Evolutionary conservation across 306 rosid species (phyloP), one percentile per base, ranked within the genome.

Genomic region (Cicer arietinum): DNA sequence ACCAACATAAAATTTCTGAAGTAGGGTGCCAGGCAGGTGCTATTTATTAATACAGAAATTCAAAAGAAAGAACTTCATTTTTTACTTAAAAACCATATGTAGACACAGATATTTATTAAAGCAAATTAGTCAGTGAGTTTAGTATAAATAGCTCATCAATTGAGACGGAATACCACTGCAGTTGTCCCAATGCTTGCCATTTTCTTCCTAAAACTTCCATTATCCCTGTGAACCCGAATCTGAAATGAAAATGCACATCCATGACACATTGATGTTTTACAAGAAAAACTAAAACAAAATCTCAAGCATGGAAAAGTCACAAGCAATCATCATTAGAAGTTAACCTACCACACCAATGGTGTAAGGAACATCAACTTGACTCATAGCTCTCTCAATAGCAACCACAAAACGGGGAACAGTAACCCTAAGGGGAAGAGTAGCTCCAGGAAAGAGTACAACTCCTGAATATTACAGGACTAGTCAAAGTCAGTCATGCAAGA

Each of bases 401-500:
- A 88, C 87, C 73, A 94, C 85, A 42, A 85, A 85, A 80, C 66
- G 88, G 16, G 91, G 8, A 56, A 88, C 86, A 70, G 86, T 80
- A 82, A 94, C 96, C 83, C 99, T 80, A 51, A 92, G 79, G 77
- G 97, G 96, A 77, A 94, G 92, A 30, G 93, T 90, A 1, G 97
- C 97, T 71, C 89, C 97, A 0, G 99, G 99, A 71, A 94, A 94
- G 68, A 92, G 85, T 66, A 94, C 99, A 88, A 94, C 93, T 44
- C 99, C 99, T 94, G 87, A 75, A 81, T n/a, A 80, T 45, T 68
- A 48, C 72, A 82, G 39, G 3, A 66, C 37, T 51, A 67, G 75
- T 61, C 69, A 37, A 68, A 80, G 73, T 62, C 61, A 69, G 47
- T 65, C 79, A 40, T 20, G 6, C 40, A 13, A 16, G 41, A 54